Evolutionary conservation across 306 rosid genomes (phyloP).

Genomic region (Glycine latifolia): DNA sequence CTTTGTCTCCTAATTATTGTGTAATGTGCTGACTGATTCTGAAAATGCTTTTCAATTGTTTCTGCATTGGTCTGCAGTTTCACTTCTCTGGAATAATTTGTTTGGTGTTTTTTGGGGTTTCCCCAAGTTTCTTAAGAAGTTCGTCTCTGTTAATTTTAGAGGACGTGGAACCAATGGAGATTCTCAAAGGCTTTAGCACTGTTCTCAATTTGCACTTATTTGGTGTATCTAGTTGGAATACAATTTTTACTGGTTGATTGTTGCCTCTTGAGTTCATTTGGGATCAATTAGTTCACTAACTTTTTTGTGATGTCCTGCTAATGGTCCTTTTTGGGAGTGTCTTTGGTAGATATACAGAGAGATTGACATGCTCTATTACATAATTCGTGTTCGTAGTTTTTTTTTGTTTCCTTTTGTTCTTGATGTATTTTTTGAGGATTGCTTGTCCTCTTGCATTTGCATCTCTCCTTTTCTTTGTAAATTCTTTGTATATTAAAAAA

Average conservation of each 20-base stretch:
- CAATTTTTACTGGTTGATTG: background rate
- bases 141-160: background rate
- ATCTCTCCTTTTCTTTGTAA: background rate
- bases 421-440: background rate
- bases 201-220: slow-evolving; percentile 3
- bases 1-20: background rate
- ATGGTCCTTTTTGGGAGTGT: background rate
- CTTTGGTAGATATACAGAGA: background rate
- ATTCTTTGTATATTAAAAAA: background rate
- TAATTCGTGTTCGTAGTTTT: background rate
- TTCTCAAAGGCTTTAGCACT: background rate
- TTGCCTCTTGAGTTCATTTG: background rate
- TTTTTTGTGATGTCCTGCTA: background rate
- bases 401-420: background rate
- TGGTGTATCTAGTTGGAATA: background rate
- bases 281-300: background rate
- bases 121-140: background rate
- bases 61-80: background rate
- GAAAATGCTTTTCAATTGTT: slow-evolving; percentile 11
- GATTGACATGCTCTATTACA: background rate
- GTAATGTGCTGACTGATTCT: background rate
- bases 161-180: background rate
- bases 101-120: background rate
- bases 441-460: background rate
- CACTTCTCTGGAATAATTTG: background rate